A percentile compares a stretch with the other conserved stretches of the same genome.
phyloP scores from a whole-genome alignment of 306 rosid genomes.

The Albizia julibrissin region DNA sequence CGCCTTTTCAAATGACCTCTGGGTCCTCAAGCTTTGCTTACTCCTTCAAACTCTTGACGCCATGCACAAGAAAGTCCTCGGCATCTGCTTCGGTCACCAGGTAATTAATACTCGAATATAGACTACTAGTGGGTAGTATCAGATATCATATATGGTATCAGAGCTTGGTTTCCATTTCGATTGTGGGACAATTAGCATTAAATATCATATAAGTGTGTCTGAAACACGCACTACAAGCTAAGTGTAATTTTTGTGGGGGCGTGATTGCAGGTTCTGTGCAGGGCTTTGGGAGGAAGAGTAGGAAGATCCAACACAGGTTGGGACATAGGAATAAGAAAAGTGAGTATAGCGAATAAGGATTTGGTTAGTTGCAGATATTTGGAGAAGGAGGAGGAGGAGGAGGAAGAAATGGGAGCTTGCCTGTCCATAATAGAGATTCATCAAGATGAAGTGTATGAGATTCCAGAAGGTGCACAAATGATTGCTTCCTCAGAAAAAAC shows the following conservation, averaged over 20 bases:
- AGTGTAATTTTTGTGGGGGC: background rate
- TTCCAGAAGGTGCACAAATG: slow-evolving; percentile 63
- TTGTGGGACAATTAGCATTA: too few species aligned
- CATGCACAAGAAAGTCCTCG: slow-evolving; percentile 69
- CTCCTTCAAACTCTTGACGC: slow-evolving; percentile 58
- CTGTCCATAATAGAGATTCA: slow-evolving; percentile 61
- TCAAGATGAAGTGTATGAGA: slow-evolving; percentile 71
- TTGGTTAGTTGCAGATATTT: slow-evolving; percentile 23
- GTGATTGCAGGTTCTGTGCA: slow-evolving; percentile 56
- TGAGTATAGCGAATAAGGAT: slow-evolving; percentile 45
- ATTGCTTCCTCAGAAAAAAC: slow-evolving; percentile 66
- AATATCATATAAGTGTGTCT: background rate
- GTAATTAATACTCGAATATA: slow-evolving; percentile 27
- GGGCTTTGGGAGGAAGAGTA: slow-evolving; percentile 74
- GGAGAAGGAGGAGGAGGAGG: slow-evolving; percentile 9
- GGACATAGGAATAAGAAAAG: slow-evolving; percentile 66
- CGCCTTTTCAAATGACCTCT: slow-evolving; percentile 61
- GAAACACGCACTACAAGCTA: background rate
- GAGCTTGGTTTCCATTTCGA: too few species aligned
- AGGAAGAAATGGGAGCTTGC: slow-evolving; percentile 36
- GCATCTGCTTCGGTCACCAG: slow-evolving; percentile 84
- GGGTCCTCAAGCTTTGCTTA: slow-evolving; percentile 64
- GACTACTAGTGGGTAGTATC: too few species aligned
- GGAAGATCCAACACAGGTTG: slow-evolving; percentile 64
- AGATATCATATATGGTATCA: too few species aligned